Evolutionary conservation across 2,329 filamentous ascomycete genomes (phyloP), one percentile per base, ranked within the genome.

Genomic region (Pseudocercospora cruenta): DNA sequence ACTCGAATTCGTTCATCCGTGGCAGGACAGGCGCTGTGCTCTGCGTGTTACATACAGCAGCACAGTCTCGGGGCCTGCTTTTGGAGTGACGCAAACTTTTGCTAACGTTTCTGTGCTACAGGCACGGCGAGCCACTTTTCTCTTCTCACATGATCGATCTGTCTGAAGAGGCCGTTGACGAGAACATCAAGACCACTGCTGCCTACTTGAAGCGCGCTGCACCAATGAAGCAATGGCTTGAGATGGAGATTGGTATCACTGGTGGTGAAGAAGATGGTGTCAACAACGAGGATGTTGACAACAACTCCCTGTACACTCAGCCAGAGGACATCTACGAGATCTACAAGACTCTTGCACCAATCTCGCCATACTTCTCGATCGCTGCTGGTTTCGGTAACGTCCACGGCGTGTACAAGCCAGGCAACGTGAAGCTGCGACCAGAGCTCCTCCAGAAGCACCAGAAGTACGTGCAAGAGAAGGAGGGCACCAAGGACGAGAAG

Each of bases 341-440:
- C 84, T 91, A 94, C 87, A 89, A 94, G 82, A 88, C 91, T 64
- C 89, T 99, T 73, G 86, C 87, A 71, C 85, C 91, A 74, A 93
- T 98, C 85, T 94, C 91, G 73, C 91, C 92, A 73, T 96, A 96
- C 88, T 99, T 98, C 88, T 96, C 92, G 79, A 97, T 98, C 77
- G 94, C 94, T 73, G 95, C 95, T 78, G 95, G 93, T 74, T 99
- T 99, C 85, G 95, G 95, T 75, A 99, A 99, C 82, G 95, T 98
- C 68, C 95, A 99, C 86, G 95, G 95, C 82, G 94, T 99, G 77
- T 98, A 98, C 90, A 96, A 97, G 88, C 93, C 94, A 66, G 91
- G 93, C 76, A 98, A 98, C 83, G 95, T 98, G 83, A 92, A 92
- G 84, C 90, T 99, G 71, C 93, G 96, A 85, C 95, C 95, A 65